Conservation (phyloP, 1,139 yeast species). For the Blastobotrys raffinosifermentans region DNA sequence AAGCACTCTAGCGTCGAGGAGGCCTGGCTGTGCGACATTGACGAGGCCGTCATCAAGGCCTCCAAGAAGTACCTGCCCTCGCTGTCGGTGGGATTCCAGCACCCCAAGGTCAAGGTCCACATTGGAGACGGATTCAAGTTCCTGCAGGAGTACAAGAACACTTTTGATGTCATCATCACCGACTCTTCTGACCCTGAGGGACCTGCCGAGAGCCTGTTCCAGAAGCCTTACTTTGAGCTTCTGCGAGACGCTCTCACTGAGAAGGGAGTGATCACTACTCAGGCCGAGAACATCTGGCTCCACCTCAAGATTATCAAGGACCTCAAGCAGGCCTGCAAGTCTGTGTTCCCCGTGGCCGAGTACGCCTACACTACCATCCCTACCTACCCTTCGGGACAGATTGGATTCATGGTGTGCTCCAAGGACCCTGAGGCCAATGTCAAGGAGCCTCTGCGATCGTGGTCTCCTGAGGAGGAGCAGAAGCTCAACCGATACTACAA, state of each 20-base stretch:
- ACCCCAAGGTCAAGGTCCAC: constrained; percentile 66
- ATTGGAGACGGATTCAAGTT: constrained; percentile 88
- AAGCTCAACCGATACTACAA: constrained; percentile 67
- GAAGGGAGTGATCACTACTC: constrained; percentile 83
- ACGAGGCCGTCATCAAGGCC: constrained; percentile 73
- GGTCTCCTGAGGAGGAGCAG: constrained; percentile 45
- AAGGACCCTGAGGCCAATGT: constrained; percentile 51
- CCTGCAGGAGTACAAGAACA: constrained; percentile 46
- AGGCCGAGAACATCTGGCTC: constrained; percentile 91
- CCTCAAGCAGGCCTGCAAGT: constrained; percentile 53
- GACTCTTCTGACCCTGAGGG: constrained; percentile 98
- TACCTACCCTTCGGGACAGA: constrained; percentile 92
- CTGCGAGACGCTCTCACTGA: constrained; percentile 60
- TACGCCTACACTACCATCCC: constrained; percentile 90
- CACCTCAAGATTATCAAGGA: constrained; percentile 60
- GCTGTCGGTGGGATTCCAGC: constrained; percentile 68
- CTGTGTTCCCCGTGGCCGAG: constrained; percentile 73
- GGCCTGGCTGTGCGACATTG: constrained; percentile 86
- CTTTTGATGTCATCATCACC: constrained; percentile 84
- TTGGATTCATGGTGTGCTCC: constrained; percentile 80
- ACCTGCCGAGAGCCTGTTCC: constrained; percentile 92
- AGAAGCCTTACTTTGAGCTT: constrained; percentile 71
- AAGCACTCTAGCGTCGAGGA: constrained; percentile 66
- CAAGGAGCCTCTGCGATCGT: constrained; percentile 49
- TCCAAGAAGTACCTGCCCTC: constrained; percentile 70